phyloP scores from a whole-genome alignment of 768 basidiomycete species.

The Podaxis pistillaris region DNA sequence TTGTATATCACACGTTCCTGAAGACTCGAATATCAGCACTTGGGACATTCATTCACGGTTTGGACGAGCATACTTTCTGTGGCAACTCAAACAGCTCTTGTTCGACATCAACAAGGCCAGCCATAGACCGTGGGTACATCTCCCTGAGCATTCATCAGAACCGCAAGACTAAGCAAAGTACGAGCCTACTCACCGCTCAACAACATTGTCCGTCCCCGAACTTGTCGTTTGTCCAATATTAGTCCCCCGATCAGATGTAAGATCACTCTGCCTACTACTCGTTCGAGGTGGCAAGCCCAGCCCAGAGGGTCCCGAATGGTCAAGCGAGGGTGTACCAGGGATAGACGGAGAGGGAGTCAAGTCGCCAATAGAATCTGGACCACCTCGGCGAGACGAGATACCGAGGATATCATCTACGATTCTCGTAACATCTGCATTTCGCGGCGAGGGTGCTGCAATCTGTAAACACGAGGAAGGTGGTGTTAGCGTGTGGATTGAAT shows the following conservation, averaged over 20 bases:
- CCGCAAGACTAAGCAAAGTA: not conserved
- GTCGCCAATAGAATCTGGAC: conserved; percentile 53
- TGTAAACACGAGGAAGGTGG: not conserved
- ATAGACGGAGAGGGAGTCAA: conserved; percentile 70
- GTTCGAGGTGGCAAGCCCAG: conserved; percentile 52
- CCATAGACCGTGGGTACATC: conserved; percentile 61
- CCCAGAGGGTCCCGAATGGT: conserved; percentile 31
- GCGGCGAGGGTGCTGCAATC: conserved; percentile 32
- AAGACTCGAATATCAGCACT: not conserved
- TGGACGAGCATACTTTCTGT: conserved; percentile 57
- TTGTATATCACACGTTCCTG: conserved; percentile 82
- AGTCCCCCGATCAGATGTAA: conserved; percentile 43
- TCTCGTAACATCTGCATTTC: conserved; percentile 62
- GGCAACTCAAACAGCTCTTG: conserved; percentile 91
- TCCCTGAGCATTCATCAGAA: conserved; percentile 34
- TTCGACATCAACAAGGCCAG: conserved; percentile 86
- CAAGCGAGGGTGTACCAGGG: conserved; percentile 64
- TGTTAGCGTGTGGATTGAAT: not conserved
- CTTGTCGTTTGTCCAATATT: conserved; percentile 32
- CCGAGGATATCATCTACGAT: conserved; percentile 63
- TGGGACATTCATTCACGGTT: not conserved
- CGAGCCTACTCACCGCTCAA: conserved; percentile 56
- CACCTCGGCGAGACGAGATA: conserved; percentile 33
- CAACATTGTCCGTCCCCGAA: conserved; percentile 64
- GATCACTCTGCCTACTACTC: conserved; percentile 67